Evolutionary conservation across 1,139 yeast species (phyloP), one percentile per base, ranked within the genome.

Genomic region (Petasospora fabianii): DNA sequence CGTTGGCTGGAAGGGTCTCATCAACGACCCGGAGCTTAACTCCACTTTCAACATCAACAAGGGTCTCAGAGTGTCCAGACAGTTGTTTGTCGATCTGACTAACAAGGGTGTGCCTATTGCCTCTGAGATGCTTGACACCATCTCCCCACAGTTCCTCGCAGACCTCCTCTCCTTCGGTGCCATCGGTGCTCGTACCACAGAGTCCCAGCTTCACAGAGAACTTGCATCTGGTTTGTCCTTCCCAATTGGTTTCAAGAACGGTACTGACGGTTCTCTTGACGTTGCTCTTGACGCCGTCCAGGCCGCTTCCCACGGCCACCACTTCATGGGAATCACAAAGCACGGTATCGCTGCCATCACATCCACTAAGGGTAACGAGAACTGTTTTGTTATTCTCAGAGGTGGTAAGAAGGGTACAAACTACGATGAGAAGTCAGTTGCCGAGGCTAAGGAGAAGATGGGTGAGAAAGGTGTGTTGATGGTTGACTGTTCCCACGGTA

Each of bases 191-290:
- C 81, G 98, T 72, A 92, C 98, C 47, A 92, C 98, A 38, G 98
- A 92, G 71, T 87, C 97, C 36, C 98, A 92, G 67, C 77, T 92
- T 49, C 98, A 92, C 70, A 82, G 98, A 66, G 98, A 92, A 68
- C 75, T 92, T 56, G 95, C 97, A 16, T 87, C 97, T 5, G 98
- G 97, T 35, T 74, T 92, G 50, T 84, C 96, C 10, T 92, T 92
- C 90, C 98, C 98, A 44, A 82, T 92, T 46, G 98, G 98, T 40
- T 92, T 92, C 83, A 92, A 92, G 69, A 92, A 92, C 62, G 97
- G 97, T 61, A 92, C 98, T 36, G 98, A 92, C 62, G 98, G 98
- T 59, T 76, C 94, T 42, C 69, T 90, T 49, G 87, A 81, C 44
- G 97, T 92, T 47, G 97, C 98, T 10, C 69, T 92, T 48, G 98